Conservation (phyloP, 371 early-diverging fungal genomes). For the Mortierella sp. region DNA sequence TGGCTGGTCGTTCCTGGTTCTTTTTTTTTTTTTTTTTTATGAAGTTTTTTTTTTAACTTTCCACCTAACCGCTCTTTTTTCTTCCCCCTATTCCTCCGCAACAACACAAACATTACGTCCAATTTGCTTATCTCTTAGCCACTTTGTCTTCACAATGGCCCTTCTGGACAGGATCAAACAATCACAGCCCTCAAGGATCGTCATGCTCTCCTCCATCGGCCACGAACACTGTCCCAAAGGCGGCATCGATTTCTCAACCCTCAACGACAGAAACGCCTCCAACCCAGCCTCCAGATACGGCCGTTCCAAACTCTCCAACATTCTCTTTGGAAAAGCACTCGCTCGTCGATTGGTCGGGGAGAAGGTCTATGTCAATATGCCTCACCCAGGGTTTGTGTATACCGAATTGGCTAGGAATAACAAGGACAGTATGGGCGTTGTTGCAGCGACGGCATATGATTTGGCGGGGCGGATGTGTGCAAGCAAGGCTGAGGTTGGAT, state of each 20-base stretch:
- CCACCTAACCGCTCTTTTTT: not conserved
- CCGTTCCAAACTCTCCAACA: slow-evolving; percentile 74
- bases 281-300: slow-evolving; percentile 49
- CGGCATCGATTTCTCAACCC: slow-evolving; percentile 55
- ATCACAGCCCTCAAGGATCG: slow-evolving; percentile 67
- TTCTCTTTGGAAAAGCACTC: slow-evolving; percentile 72
- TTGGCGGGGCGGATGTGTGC: slow-evolving; percentile 41
- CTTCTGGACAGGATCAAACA: slow-evolving; percentile 74
- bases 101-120: too few species aligned
- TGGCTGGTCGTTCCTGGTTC: not conserved
- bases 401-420: slow-evolving; percentile 44
- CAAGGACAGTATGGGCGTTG: slow-evolving; percentile 29
- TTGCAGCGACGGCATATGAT: slow-evolving; percentile 22
- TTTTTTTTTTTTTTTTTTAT: not conserved
- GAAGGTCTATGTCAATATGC: slow-evolving; percentile 45
- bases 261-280: slow-evolving; percentile 39
- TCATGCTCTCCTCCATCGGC: slow-evolving; percentile 44
- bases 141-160: slow-evolving; percentile 75
- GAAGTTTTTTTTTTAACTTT: not conserved
- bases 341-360: slow-evolving; percentile 51
- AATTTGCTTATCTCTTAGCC: slow-evolving; percentile 58
- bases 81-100: not conserved
- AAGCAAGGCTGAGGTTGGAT: slow-evolving; percentile 58
- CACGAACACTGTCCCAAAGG: slow-evolving; percentile 45
- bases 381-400: slow-evolving; percentile 52